These are phyloP conservation scores for Eudorina sp. DNA, from an alignment of 139 green algal species.

Conservation along the genomic window DNA sequence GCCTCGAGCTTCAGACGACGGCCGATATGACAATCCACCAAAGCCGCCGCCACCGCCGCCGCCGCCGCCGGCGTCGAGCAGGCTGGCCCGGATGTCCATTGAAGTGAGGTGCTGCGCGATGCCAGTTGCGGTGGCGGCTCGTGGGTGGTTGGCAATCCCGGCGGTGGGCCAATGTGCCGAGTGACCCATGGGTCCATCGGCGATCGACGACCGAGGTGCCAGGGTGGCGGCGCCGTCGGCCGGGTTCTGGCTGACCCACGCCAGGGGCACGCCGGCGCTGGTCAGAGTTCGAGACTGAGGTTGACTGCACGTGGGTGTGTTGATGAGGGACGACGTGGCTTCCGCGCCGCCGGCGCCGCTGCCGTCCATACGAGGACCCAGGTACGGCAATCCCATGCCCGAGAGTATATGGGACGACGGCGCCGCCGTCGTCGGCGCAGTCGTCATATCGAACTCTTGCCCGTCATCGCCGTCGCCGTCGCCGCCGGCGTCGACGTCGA, in stretches of 20 bases:
- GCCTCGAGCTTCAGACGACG: not conserved
- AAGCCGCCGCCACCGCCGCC: not conserved
- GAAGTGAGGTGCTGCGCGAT: too few relatives aligned
- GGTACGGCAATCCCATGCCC: not conserved
- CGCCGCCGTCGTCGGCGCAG: not conserved
- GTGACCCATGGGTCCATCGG: too few relatives aligned
- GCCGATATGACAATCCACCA: not conserved
- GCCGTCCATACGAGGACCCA: too few relatives aligned
- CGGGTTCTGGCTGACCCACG: too few relatives aligned
- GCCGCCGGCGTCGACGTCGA: not conserved
- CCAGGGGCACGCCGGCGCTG: not conserved
- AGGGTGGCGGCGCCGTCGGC: not conserved
- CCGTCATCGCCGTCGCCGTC: not conserved
- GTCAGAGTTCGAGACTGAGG: not conserved
- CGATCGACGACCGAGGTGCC: too few relatives aligned
- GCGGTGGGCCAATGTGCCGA: too few relatives aligned
- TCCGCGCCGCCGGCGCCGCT: not conserved
- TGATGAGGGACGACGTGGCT: not conserved
- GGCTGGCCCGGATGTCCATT: too few relatives aligned
- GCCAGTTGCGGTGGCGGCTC: too few relatives aligned
- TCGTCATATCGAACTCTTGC: not conserved
- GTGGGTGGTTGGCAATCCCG: too few relatives aligned
- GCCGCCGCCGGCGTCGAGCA: not conserved
- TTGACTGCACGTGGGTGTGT: not conserved
- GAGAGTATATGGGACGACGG: not conserved